Conservation (phyloP, 495 filamentous ascomycete species). For the Penicillium odoratum region DNA sequence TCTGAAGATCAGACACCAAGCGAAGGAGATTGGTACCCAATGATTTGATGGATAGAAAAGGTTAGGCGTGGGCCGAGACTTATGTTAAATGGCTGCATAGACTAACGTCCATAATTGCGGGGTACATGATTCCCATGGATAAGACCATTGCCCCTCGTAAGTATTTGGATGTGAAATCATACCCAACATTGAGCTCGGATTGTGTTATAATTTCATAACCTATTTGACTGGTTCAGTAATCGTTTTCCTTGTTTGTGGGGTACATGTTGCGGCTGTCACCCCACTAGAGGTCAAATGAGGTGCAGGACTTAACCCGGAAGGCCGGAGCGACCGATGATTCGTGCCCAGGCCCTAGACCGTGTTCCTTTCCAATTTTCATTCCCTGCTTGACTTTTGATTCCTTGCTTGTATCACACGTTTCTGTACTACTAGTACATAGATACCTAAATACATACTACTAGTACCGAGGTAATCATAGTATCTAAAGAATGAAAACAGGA, state of each 20-base stretch:
- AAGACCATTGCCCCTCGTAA: not conserved
- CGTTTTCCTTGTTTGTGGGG: not conserved
- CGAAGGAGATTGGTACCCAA: not conserved
- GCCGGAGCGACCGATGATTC: slow-evolving; percentile 22
- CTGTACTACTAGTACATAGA: not conserved
- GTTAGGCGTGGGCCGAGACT: not conserved
- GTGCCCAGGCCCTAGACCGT: not conserved
- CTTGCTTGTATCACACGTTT: slow-evolving; percentile 1
- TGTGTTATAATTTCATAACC: not conserved
- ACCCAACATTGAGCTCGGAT: not conserved
- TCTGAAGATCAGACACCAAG: not conserved
- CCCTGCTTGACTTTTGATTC: slow-evolving; percentile 1
- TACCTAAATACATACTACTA: too few relatives aligned
- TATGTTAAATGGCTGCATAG: not conserved
- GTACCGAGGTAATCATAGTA: too few relatives aligned
- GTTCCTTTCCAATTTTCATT: not conserved
- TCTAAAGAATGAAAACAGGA: too few relatives aligned
- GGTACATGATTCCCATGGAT: not conserved
- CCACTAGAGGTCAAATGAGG: slow-evolving; percentile 10
- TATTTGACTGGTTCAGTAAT: not conserved
- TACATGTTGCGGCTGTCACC: not conserved
- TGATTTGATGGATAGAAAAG: not conserved
- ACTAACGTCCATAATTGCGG: not conserved
- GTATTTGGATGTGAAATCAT: not conserved
- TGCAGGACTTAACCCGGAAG: slow-evolving; percentile 15